Evolutionary conservation across 73 alveolate genomes (phyloP), one percentile per base, ranked within the genome.

Genomic region (Paramecium bursaria): DNA sequence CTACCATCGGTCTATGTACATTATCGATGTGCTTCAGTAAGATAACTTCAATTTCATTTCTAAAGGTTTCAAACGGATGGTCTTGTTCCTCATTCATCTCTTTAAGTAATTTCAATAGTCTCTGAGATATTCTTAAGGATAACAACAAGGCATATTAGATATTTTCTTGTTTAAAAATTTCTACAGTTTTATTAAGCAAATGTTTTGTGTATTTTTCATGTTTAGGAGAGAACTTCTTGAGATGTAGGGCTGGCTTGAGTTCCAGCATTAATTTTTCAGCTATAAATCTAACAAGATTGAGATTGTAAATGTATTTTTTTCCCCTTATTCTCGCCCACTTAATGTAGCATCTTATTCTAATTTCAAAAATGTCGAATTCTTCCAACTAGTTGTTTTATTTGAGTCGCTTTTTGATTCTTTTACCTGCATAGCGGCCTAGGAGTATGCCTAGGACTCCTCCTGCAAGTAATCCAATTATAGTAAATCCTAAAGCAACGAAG

Each of bases 391-490:
- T 35, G 9, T 17, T 3, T 11, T 22, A 33, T 19, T 44, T 14
- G 14, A 33, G 44, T 67, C 42, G 19, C 30, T 67, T 67, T 47
- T 67, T 67, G 39, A 67, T 19, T 19, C 82, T 44, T 3, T 42
- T 44, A 9, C 82, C 82, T 15, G 82, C 82, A 39, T 67, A 67
- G 3, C 82, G 33, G 4, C 82, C 82, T 6, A 67, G 47, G 46
- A 67, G 33, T 5, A 67, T 35, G 26, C 82, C 82, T 0, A 67
- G 44, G 9, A 42, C 82, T 33, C 82, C 82, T 35, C 82, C 82
- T 1, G 82, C 82, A 9, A 67, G 33, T 35, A 67, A 25, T 2
- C 82, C 82, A 42, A 67, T 67, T 0, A 67, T 42, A 0, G 82
- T 67, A 39, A 67, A 67, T 21, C 82, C 82, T 7, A 67, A 42